Evolutionary conservation across 1,284 basidiomycete species (phyloP), one percentile per base, ranked within the genome.

Genomic region (Leccinum proliferum): DNA sequence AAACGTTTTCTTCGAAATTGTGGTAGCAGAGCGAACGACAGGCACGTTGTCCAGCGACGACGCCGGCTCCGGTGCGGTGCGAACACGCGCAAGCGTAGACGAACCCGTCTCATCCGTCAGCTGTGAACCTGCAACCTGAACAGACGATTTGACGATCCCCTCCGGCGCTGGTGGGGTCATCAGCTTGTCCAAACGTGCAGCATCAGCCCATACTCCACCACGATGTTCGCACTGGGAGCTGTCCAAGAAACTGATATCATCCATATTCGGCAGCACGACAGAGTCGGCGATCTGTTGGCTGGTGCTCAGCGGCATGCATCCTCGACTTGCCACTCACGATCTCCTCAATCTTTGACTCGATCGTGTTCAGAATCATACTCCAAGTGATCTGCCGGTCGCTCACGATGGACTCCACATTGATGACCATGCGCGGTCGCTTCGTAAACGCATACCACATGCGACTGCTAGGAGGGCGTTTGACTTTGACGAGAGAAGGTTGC

Each of bases 401-500:
- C 69, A 98, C 94, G 62, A 98, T 89, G 1, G 96, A 96, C 74
- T 96, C 91, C 61, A 98, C 90, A 66, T 89, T 85, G 68, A 98
- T 77, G 32, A 93, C 90, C 84, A 98, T 91, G 72, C 87, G 87
- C 0, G 97, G 96, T 76, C 88, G 85, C 65, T 90, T 82, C n/a
- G 95, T 97, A 74, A 99, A 99, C 1, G 93, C 95, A 76, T 96
- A 99, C 97, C 96, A 99, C 62, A 99, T 83, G 39, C 96, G 90
- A 73, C 92, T 96, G 71, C 90, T 94, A 1, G 97, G 97, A 10
- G 97, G 95, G n/a, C 89, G 85, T 75, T 98, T 21, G 21, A 21
- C 21, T 21, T 21, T 21, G 21, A 21, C 21, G 21, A 21, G 21
- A 21, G 29, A 25, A 25, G 25, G 25, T 97, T 96, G 15, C 96